Evolutionary conservation across 163 green algal genomes (phyloP), one percentile per base, ranked within the genome.

Genomic region (Coccomyxa subellipsoidea): DNA sequence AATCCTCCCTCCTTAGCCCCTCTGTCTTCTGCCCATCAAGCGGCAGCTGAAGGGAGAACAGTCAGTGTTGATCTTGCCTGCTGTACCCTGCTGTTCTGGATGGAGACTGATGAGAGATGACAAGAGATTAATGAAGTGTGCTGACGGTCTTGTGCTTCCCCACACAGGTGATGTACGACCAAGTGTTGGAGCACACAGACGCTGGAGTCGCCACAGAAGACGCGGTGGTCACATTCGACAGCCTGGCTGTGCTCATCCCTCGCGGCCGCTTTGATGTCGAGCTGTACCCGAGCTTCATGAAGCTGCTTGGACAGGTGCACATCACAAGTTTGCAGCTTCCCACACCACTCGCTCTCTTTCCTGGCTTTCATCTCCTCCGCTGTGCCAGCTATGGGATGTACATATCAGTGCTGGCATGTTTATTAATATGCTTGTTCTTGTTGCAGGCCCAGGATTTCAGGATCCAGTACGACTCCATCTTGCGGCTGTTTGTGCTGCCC

Each of bases 401-500:
- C n/a, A n/a, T n/a, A 73, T 35, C 10, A 4, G n/a, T 70, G 36
- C 10, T 2, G 32, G 37, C 18, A 38, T 66, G 23, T 34, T 10
- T 18, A 79, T 79, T 59, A n/a, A 36, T 4, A 73, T 10, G 7
- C 66, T 18, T 73, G 25, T 0, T 69, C 4, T 38, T 69, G 70
- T 77, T 81, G 83, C 91, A 95, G 90, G 90, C 90, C 35, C 92
- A 96, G 76, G 95, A 98, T 83, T 98, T 95, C 90, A 94, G 97
- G 87, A 94, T 98, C 72, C 87, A 93, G 81, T 97, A 97, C 87
- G 86, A 92, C 54, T 94, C 88, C 77, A 96, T 99, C 80, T 76
- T 94, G 66, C 92, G 96, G 79, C 80, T 98, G 80, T 98, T 98
- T 84, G 87, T 98, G 69, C 90, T 99, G 79, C 96, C 96, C 69